These are phyloP conservation scores for Arthrinium puccinioides DNA, from an alignment of 2,329 filamentous ascomycete species.

Conservation along the genomic window DNA sequence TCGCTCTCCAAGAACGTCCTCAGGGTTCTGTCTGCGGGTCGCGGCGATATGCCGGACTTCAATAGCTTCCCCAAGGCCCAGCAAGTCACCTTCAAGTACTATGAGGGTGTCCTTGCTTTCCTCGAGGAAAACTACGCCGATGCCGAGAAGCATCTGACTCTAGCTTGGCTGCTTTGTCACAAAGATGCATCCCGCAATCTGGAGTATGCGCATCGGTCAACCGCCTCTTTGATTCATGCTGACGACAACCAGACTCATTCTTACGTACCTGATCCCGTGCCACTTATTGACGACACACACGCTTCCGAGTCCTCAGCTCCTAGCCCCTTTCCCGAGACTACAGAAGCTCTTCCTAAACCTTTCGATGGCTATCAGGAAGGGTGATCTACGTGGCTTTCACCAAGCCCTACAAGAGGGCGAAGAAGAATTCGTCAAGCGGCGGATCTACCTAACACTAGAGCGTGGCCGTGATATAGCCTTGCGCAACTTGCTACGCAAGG, in stretches of 20 bases:
- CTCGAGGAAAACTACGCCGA: conserved; percentile 86
- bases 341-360: conserved; percentile 74
- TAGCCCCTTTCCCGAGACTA: conserved; percentile 69
- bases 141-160: conserved; percentile 72
- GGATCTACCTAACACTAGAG: conserved; percentile 92
- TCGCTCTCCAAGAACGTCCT: conserved; percentile 86
- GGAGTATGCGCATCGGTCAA: conserved; percentile 49
- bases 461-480: conserved; percentile 85
- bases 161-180: conserved; percentile 79
- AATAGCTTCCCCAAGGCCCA: conserved; percentile 81
- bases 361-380: conserved; percentile 69
- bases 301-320: conserved; percentile 64
- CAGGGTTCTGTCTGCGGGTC: conserved; percentile 70
- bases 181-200: conserved; percentile 65
- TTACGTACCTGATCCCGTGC: conserved; percentile 92
- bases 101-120: conserved; percentile 88
- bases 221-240: conserved; percentile 7
- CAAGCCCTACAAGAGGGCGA: conserved; percentile 72
- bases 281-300: conserved; percentile 83
- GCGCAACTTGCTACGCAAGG: conserved; percentile 85
- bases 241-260: conserved; percentile 58
- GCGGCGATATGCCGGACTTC: conserved; percentile 73
- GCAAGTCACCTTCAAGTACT: conserved; percentile 93
- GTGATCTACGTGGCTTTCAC: conserved; percentile 80
- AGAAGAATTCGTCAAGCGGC: conserved; percentile 85